Percentiles rank a stretch among this genome's conserved stretches.
Conservation (phyloP, 805 yeast species). For the Saturnispora serradocipensis region DNA sequence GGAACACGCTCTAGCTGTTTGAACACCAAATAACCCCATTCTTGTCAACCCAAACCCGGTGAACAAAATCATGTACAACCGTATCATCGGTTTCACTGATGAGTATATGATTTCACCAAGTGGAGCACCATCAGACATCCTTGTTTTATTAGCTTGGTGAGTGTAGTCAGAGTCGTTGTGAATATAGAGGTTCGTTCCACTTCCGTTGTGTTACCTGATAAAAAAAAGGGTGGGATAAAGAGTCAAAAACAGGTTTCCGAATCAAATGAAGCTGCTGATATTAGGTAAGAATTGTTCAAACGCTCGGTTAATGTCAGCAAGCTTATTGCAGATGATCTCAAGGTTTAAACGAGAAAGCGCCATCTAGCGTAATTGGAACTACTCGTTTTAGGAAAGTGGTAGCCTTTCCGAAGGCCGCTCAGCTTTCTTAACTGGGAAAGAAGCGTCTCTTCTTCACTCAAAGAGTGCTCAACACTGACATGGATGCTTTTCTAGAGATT, state of each 20-base stretch:
- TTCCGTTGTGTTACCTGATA: neutral
- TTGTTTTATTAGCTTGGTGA: neutral
- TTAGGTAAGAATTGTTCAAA: neutral
- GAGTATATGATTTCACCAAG: conserved; percentile 28
- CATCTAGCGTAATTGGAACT: neutral
- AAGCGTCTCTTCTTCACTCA: neutral
- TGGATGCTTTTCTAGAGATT: neutral
- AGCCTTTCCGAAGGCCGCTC: neutral
- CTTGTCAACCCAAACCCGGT: conserved; percentile 57
- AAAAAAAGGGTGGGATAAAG: neutral
- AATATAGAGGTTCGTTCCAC: neutral
- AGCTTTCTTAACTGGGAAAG: neutral
- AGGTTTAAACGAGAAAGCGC: neutral
- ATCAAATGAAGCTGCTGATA: neutral
- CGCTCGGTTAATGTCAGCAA: neutral
- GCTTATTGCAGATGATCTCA: neutral
- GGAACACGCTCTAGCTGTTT: conserved; percentile 54
- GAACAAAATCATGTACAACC: conserved; percentile 62
- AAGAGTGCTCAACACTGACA: neutral
- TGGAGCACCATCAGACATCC: conserved; percentile 10
- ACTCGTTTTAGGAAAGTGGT: neutral
- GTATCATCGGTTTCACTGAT: conserved; percentile 67
- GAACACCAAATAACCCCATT: conserved; percentile 48
- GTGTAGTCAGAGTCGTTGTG: too few species aligned
- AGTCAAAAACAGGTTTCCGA: neutral